Percentiles rank a stretch among this genome's conserved stretches.
Evolutionary conservation across 805 yeast species (phyloP).

Genomic region (Pichia gijzeniarum): DNA sequence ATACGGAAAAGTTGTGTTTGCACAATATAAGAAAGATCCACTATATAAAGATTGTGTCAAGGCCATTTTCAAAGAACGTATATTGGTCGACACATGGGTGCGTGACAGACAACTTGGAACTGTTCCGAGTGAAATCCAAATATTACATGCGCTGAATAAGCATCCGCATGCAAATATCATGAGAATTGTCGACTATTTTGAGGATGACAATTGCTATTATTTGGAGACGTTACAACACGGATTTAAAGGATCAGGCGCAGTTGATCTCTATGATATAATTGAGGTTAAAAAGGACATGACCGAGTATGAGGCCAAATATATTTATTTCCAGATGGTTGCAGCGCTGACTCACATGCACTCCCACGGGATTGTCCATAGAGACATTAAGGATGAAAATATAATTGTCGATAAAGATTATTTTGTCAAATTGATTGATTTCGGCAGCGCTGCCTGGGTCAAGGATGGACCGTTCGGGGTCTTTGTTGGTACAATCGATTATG

Average conservation of each 20-base stretch:
- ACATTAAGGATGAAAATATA: constrained; percentile 90
- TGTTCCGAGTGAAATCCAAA: constrained; percentile 92
- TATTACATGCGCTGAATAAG: constrained; percentile 72
- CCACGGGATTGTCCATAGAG: constrained; percentile 88
- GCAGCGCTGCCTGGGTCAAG: constrained; percentile 84
- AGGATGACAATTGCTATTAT: constrained; percentile 83
- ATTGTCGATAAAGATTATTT: constrained; percentile 78
- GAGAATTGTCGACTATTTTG: constrained; percentile 84
- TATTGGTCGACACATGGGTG: constrained; percentile 96
- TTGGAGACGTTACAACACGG: constrained; percentile 92
- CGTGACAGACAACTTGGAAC: constrained; percentile 88
- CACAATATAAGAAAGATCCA: constrained; percentile 57
- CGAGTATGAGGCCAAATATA: constrained; percentile 69
- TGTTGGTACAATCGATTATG: constrained; percentile 96
- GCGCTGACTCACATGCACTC: constrained; percentile 78
- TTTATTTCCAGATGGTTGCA: constrained; percentile 71
- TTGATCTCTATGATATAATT: constrained; percentile 87
- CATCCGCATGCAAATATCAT: constrained; percentile 85
- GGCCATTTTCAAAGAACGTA: constrained; percentile 85
- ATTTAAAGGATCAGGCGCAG: constrained; percentile 60
- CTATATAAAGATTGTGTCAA: constrained; percentile 70
- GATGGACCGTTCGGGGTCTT: constrained; percentile 96
- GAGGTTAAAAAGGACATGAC: constrained; percentile 79
- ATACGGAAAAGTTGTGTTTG: constrained; percentile 87
- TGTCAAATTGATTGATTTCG: constrained; percentile 87